Evolutionary conservation across 2,329 filamentous ascomycete genomes (phyloP).

Genomic region (Chrysoporthe puriensis): DNA sequence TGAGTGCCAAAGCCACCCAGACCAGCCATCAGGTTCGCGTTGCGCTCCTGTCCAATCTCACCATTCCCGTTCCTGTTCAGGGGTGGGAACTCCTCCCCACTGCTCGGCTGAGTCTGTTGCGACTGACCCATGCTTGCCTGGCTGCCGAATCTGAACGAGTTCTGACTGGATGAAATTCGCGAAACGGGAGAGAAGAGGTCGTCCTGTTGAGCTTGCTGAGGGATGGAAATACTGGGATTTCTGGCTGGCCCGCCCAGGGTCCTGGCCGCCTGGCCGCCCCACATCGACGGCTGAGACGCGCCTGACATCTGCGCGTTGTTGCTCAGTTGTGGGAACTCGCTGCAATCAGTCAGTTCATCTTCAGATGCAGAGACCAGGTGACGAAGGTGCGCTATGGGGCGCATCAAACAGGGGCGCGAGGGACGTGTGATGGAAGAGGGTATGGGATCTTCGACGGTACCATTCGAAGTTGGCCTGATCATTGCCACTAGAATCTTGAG

Average conservation of each 20-base stretch:
- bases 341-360: slow-evolving; percentile 37
- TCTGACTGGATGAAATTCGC: slow-evolving; percentile 46
- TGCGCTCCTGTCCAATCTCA: slow-evolving; percentile 61
- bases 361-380: background rate
- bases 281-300: slow-evolving; percentile 55
- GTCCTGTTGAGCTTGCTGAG: slow-evolving; percentile 56
- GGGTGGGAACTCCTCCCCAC: slow-evolving; percentile 65
- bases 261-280: slow-evolving; percentile 55
- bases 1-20: slow-evolving; percentile 57
- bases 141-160: slow-evolving; percentile 58
- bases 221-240: slow-evolving; percentile 54
- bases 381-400: background rate
- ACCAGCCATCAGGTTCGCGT: slow-evolving; percentile 55
- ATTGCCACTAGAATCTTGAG: background rate
- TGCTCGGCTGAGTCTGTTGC: slow-evolving; percentile 51
- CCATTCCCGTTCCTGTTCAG: slow-evolving; percentile 60
- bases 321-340: slow-evolving; percentile 65
- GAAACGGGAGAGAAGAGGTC: slow-evolving; percentile 46
- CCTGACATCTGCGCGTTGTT: slow-evolving; percentile 58
- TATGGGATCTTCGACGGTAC: slow-evolving; percentile 26
- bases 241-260: slow-evolving; percentile 54
- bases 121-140: slow-evolving; percentile 48
- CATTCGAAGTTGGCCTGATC: slow-evolving; percentile 16
- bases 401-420: too few relatives aligned
- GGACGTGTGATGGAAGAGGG: background rate